Base-by-base conservation (phyloP, 2,329 filamentous ascomycete species). In the Alternaria rosae region DNA sequence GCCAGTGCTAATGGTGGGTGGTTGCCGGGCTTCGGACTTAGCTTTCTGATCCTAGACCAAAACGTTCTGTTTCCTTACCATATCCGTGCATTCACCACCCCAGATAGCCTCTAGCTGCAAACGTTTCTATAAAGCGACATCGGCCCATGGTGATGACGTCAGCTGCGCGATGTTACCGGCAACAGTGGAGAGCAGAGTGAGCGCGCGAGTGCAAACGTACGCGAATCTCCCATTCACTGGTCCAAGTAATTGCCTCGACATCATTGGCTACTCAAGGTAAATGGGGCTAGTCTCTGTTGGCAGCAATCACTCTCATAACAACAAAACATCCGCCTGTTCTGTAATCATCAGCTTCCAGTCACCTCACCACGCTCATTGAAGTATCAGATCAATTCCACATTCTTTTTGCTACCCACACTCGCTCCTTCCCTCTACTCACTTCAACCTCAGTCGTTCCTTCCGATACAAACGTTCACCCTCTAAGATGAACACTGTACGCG, bases 401-500 rank as follows among this genome's bases (percentile, higher is more conserved):
- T 64, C 57, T 47, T 61, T 38, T 38, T 41, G 32, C 21, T 54
- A 8, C 10, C 35, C 23, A 12, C 32, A 51, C 35, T 51, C 57
- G 20, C 44, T 41, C 9, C 4, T 43, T 25, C 44, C n/a, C 17
- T 30, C 53, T 9, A 38, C 15, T 47, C 12, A 30, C 23, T 32
- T 21, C 32, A 57, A 12, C 13, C 7, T 25, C 47, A 32, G 13
- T 53, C 26, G 15, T 17, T 43, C 13, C 17, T 23, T 28, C 32
- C 23, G 21, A 25, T 23, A 26, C 42, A 35, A 32, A 47, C n/a
- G 25, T 54, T 52, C 20, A n/a, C 30, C 38, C 3, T 30, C 20
- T 10, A 62, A 44, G 47, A 71, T 70, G 62, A 35, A 44, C 45
- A 30, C 25, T 48, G 50, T 66, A 54, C 60, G 59, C 43, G 44